Conservation (phyloP, 75 land plant species). For the Pinus tabuliformis region DNA sequence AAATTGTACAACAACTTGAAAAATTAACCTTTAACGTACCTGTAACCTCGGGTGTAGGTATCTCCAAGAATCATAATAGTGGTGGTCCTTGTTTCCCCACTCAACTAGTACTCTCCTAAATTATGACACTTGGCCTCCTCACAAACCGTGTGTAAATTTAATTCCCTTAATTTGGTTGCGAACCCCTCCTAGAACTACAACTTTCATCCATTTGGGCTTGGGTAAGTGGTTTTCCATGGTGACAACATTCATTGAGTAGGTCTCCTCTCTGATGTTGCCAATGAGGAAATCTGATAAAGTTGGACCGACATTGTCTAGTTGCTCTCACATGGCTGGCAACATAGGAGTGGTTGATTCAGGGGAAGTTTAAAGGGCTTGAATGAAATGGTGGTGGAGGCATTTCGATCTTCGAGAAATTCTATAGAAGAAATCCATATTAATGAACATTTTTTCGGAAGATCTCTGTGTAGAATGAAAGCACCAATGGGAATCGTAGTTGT, state of each 20-base stretch:
- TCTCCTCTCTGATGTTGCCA: conserved; percentile 3
- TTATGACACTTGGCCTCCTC: conserved; percentile 95
- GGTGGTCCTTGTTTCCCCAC: conserved; percentile 94
- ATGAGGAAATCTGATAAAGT: conserved; percentile 56
- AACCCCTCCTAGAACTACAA: conserved; percentile 86
- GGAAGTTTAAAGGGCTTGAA: conserved; percentile 12
- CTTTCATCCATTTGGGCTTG: conserved; percentile 96
- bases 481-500: too few species aligned
- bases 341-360: too few species aligned
- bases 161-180: conserved; percentile 74
- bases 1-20: too few species aligned
- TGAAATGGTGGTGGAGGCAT: too few species aligned
- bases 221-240: conserved; percentile 83
- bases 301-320: conserved; percentile 64
- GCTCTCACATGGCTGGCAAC: conserved; percentile 45
- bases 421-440: too few species aligned
- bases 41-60: conserved; percentile 94
- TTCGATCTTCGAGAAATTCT: too few species aligned
- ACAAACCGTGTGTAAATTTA: conserved; percentile 75
- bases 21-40: conserved; percentile 19
- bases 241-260: conserved; percentile 89
- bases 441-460: too few species aligned
- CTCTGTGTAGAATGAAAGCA: too few species aligned
- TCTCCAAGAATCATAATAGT: conserved; percentile 98
- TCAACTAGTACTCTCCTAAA: conserved; percentile 95